Evolutionary conservation across 352 stramenopile genomes (phyloP), one percentile per base, ranked within the genome.

Genomic region (Pythium rishiriense): DNA sequence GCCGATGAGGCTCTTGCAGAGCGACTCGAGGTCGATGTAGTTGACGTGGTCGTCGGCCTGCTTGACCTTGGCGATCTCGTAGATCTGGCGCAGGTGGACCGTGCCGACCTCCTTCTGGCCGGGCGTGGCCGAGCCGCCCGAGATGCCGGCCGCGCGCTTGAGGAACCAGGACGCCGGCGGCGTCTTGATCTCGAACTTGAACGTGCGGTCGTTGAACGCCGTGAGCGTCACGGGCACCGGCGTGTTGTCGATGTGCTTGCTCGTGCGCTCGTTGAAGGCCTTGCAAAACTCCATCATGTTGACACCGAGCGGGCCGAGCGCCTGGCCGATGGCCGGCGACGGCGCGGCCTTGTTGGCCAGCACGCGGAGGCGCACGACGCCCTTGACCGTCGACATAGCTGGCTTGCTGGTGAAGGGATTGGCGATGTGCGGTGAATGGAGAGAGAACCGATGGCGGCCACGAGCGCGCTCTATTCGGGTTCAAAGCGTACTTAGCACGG

Each of bases 231-330:
- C 97, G 8, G 90, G 87, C 19, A 98, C 82, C 24, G 97, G 96
- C 29, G 90, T 97, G 61, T 97, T 94, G 28, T 96, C 89, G 61
- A 93, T 92, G 41, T 98, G 83, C 41, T 93, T 84, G 73, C 83
- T 81, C 41, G 97, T 99, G 64, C 86, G 86, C 19, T 98, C 97
- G 74, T 99, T 99, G 76, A 99, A 99, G 57, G 97, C 89, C 82
- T 99, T 99, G 88, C 97, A 99, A 79, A 99, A 99, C 78, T 99
- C 95, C 79, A 98, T 98, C 97, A 99, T 99, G 84, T 99, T 99
- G 42, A 99, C 94, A 65, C 97, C 97, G 5, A 99, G 81, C 41
- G 97, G 97, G 81, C 97, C 97, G 14, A 99, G 78, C 46, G 89
- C 88, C 76, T 97, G 85, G 64, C 88, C 88, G 73, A 97, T 97